phyloP scores from a whole-genome alignment of 768 basidiomycete species.

The Lyophyllum semitale region DNA sequence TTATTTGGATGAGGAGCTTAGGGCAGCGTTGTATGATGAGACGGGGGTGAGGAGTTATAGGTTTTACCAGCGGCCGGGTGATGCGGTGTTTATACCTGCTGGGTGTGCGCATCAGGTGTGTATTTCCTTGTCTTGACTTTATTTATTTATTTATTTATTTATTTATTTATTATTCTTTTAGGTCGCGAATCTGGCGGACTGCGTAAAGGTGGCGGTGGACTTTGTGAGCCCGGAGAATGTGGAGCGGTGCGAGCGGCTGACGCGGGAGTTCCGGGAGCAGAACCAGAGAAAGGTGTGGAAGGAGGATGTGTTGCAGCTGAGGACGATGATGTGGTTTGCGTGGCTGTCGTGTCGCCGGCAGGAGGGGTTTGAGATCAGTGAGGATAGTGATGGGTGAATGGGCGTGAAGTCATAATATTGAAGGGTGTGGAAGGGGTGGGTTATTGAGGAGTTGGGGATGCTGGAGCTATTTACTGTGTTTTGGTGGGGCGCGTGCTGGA shows the following conservation, averaged over 20 bases:
- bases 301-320: slow-evolving; percentile 88
- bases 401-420: neutral
- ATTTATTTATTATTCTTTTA: slow-evolving; percentile 28
- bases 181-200: slow-evolving; percentile 93
- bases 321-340: slow-evolving; percentile 93
- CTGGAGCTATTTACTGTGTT: too few species aligned
- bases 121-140: neutral
- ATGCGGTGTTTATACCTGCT: slow-evolving; percentile 95
- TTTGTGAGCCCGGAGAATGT: slow-evolving; percentile 96
- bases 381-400: neutral
- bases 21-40: slow-evolving; percentile 66
- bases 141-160: neutral
- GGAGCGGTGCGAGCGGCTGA: slow-evolving; percentile 79
- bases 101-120: slow-evolving; percentile 89
- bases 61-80: slow-evolving; percentile 88
- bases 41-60: slow-evolving; percentile 77
- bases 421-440: neutral
- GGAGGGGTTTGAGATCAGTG: slow-evolving; percentile 20
- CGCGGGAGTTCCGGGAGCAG: slow-evolving; percentile 87
- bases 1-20: slow-evolving; percentile 73
- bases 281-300: slow-evolving; percentile 91
- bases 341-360: slow-evolving; percentile 70
- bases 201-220: slow-evolving; percentile 93
- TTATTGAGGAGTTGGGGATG: neutral
- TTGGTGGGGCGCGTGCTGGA: too few species aligned